Evolutionary conservation across 2,329 filamentous ascomycete genomes (phyloP), one percentile per base, ranked within the genome.

Genomic region (Mariannaea elegans): DNA sequence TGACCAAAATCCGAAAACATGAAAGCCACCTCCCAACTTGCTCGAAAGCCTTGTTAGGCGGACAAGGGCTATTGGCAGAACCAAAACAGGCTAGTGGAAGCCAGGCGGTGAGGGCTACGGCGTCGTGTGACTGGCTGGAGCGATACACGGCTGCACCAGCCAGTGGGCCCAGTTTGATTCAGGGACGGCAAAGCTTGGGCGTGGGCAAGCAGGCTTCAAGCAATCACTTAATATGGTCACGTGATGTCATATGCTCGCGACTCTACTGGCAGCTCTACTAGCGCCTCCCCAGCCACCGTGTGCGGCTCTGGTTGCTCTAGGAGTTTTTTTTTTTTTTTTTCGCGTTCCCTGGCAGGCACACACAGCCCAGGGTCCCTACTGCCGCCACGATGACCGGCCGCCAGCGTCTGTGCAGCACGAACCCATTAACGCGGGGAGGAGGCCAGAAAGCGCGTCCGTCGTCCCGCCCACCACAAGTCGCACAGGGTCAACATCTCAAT

Each of bases 361-460:
- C 41, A 36, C 50, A 10, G 31, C 32, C 39, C 50, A 19, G 50
- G 50, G 45, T 27, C 12, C 42, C 52, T 55, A 34, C 42, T 47
- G 24, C 27, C 52, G 44, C 52, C 36, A 27, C 42, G 23, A 27
- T 27, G 41, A 7, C 21, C 21, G 19, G 47, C 32, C 6, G 32
- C 16, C 18, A 23, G 19, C 21, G 46, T 58, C 54, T 51, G 49
- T 59, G 56, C 44, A 29, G 45, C 47, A 36, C 39, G 49, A 48
- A 46, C 58, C 21, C 41, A 61, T 61, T 56, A 56, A 52, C 47
- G 52, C 50, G 58, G 56, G 55, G 51, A 41, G n/a, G 49, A 48
- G 50, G 50, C 56, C 50, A 55, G 56, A 54, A 59, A 45, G 38
- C 56, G 56, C 56, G 56, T 59, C 56, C 50, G 56, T 59, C 56